Evolutionary conservation across 495 filamentous ascomycete genomes (phyloP).

Genomic region (Penicillium longicatenatum): DNA sequence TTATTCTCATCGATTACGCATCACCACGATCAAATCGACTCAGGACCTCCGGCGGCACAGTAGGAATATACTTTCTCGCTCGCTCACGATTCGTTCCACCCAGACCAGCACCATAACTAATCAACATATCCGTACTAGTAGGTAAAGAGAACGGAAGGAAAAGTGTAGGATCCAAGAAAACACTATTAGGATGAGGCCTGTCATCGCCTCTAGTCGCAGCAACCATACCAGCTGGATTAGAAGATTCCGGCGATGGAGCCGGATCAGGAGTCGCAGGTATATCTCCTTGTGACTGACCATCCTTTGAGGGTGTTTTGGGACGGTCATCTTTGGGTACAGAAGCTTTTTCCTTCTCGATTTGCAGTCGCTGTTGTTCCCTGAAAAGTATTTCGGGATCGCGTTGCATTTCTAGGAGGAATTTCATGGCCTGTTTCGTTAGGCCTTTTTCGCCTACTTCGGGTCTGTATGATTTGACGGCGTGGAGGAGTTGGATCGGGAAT

Average conservation of each 20-base stretch:
- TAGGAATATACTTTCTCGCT: constrained; percentile 95
- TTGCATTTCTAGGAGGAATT: constrained; percentile 80
- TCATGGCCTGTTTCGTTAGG: constrained; percentile 81
- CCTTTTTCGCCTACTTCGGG: constrained; percentile 94
- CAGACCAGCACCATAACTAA: constrained; percentile 92
- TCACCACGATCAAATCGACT: constrained; percentile 75
- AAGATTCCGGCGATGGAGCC: constrained; percentile 31
- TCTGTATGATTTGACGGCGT: constrained; percentile 88
- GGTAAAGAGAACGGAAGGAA: constrained; percentile 95
- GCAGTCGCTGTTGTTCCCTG: constrained; percentile 38
- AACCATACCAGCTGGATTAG: constrained; percentile 25
- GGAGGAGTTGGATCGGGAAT: constrained; percentile 86
- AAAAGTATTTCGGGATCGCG: constrained; percentile 56
- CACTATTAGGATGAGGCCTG: constrained; percentile 44
- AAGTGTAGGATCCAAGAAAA: constrained; percentile 84
- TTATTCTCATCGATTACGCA: background rate
- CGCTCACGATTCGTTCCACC: constrained; percentile 89
- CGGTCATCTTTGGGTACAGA: constrained; percentile 36
- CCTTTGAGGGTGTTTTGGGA: constrained; percentile 46
- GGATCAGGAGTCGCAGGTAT: constrained; percentile 27
- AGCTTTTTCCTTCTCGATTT: constrained; percentile 32
- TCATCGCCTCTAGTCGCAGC: constrained; percentile 26
- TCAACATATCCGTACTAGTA: constrained; percentile 94
- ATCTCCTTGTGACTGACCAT: constrained; percentile 25
- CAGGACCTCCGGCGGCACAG: constrained; percentile 89